A percentile compares a stretch with the other conserved stretches of the same genome.
Evolutionary conservation across 1,284 basidiomycete genomes (phyloP).

Genomic region (Leccinum variabile): DNA sequence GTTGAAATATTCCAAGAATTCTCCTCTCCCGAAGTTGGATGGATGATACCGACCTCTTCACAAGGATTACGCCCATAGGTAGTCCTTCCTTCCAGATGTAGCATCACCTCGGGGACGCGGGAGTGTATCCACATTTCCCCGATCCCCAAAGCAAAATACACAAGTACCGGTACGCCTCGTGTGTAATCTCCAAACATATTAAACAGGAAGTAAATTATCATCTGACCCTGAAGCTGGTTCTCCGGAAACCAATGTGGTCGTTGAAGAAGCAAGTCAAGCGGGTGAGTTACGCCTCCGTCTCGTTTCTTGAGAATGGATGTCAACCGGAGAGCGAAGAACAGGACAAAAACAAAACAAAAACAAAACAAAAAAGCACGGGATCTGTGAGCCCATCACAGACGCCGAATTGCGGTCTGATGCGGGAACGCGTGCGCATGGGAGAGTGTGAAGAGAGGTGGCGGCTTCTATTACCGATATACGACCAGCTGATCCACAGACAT

Average conservation of each 20-base stretch:
- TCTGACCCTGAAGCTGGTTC: conserved; percentile 12
- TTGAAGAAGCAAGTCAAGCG: conserved; percentile 33
- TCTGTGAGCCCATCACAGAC: conserved; percentile 9
- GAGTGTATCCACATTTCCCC: conserved; percentile 20
- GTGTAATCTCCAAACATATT: conserved; percentile 11
- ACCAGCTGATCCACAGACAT: conserved; percentile 6
- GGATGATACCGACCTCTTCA: background rate
- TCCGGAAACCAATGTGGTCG: conserved; percentile 12
- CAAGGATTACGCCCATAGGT: background rate
- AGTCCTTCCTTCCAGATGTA: conserved; percentile 23
- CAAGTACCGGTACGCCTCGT: conserved; percentile 21
- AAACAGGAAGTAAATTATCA: conserved; percentile 14
- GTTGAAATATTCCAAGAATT: background rate
- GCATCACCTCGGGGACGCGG: conserved; percentile 34
- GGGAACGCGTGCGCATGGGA: conserved; percentile 17
- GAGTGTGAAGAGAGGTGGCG: conserved; percentile 37
- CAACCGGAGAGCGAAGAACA: conserved; percentile 22
- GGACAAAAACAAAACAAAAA: conserved; percentile 23
- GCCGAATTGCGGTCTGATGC: conserved; percentile 38
- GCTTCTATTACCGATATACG: conserved; percentile 16
- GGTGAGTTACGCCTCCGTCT: conserved; percentile 3
- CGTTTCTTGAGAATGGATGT: conserved; percentile 32
- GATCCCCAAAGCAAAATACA: conserved; percentile 17
- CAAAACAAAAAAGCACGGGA: conserved; percentile 24
- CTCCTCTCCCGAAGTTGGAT: background rate